Base-by-base conservation (phyloP, 2,329 filamentous ascomycete genomes). In the Albophoma yamanashiensis region DNA sequence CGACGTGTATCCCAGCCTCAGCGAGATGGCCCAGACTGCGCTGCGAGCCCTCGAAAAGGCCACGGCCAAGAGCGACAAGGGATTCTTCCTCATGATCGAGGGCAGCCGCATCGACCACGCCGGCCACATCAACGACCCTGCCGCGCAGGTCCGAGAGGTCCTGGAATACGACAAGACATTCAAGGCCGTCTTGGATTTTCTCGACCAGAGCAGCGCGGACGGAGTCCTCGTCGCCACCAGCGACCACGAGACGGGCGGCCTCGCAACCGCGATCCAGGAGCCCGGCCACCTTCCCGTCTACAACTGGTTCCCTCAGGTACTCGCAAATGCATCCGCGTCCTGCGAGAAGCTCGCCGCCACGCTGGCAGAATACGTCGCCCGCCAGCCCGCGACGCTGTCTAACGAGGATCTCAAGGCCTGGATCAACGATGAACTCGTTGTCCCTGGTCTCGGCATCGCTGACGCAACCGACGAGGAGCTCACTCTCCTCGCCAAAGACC, bases 1-100 rank as follows among this genome's bases (percentile, higher is more conserved):
- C 60, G 85, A 94, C 59, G 73, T 86, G 38, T 97, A 96, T 70
- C 94, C 94, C 4, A 93, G 91, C 20, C 79, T 99, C 47, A 89
- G 89, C 70, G 92, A 97, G 74, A 97, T 97, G 92, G 85, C 93
- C 11, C 81, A 82, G 66, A 91, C 90, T 20, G 93, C 94, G 1
- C 79, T 99, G 63, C 84, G 82, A 17, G 86, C 90, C 1, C 82
- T 99, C 31, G 88, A 89, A 63, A 85, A 86, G 61, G 94, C 92
- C 0, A 97, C 94, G 0, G 80, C 84, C 69, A 80, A 92, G 69
- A 91, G 84, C 63, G 91, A 97, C 50, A 86, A 95, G 74, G 94
- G 94, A 5, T 99, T 97, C 79, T 99, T 99, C 76, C 79, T 99
- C 67, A 96, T 99, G 93, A 95, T 99, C 62, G 94, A 99, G 74